These are phyloP conservation scores for Schizochytrium sp. DNA, from an alignment of 108 stramenopile species.

Conservation along the genomic window DNA sequence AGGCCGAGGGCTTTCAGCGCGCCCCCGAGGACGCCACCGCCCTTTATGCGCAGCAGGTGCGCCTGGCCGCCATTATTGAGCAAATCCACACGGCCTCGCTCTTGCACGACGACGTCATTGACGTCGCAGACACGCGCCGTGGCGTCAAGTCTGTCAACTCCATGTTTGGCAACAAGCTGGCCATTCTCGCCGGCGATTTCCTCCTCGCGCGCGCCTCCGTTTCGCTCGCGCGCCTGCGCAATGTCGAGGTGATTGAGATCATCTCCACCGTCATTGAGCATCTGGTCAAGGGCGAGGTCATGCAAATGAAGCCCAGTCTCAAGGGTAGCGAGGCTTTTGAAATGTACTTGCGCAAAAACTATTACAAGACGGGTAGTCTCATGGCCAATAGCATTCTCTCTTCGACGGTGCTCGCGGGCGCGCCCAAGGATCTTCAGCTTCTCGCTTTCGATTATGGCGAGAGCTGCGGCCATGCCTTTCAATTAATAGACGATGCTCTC, in stretches of 20 bases:
- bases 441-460: slow-evolving; percentile 84
- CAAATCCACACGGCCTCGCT: slow-evolving; percentile 95
- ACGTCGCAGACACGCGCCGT: slow-evolving; percentile 82
- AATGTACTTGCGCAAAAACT: slow-evolving; percentile 83
- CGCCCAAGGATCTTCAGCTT: slow-evolving; percentile 48
- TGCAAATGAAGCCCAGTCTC: slow-evolving; percentile 65
- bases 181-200: slow-evolving; percentile 95
- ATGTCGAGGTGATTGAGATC: slow-evolving; percentile 85
- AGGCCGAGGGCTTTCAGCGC: neutral
- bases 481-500: slow-evolving; percentile 92
- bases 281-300: slow-evolving; percentile 90
- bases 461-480: slow-evolving; percentile 93
- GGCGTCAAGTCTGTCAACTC: slow-evolving; percentile 78
- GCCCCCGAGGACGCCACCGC: neutral
- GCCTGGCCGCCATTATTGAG: slow-evolving; percentile 94
- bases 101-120: slow-evolving; percentile 97
- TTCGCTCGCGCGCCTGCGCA: slow-evolving; percentile 77
- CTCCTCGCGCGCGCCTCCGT: slow-evolving; percentile 88
- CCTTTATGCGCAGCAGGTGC: slow-evolving; percentile 53
- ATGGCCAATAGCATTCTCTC: slow-evolving; percentile 93
- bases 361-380: slow-evolving; percentile 91
- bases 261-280: slow-evolving; percentile 96
- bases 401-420: slow-evolving; percentile 72
- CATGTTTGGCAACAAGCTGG: slow-evolving; percentile 95
- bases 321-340: slow-evolving; percentile 34